phyloP scores from a whole-genome alignment of 2,329 filamentous ascomycete species.

The Xenosphaeropsis pyriputrescens region DNA sequence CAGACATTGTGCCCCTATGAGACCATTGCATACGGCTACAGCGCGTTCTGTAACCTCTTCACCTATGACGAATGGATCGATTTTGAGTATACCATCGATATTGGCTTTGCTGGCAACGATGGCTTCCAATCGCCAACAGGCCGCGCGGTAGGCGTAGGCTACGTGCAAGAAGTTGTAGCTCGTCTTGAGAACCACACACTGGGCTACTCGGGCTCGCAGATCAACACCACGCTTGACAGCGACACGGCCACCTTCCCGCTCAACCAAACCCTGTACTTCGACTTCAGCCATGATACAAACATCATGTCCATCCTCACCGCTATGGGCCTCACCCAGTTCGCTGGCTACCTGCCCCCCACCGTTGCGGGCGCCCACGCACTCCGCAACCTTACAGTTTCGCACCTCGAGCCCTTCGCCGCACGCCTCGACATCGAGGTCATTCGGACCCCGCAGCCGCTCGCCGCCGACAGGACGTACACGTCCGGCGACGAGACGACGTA shows the following conservation, averaged over 20 bases:
- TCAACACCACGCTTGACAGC: conserved; percentile 57
- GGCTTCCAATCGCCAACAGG: conserved; percentile 17
- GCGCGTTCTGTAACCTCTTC: conserved; percentile 59
- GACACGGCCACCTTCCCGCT: conserved; percentile 56
- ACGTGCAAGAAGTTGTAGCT: conserved; percentile 58
- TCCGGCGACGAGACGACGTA: conserved; percentile 46
- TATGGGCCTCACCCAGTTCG: conserved; percentile 59
- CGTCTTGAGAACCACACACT: conserved; percentile 53
- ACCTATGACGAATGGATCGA: conserved; percentile 61
- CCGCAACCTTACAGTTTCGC: conserved; percentile 49
- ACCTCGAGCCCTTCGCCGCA: conserved; percentile 58
- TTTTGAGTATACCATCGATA: conserved; percentile 58
- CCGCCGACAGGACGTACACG: conserved; percentile 30
- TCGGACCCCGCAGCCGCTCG: conserved; percentile 46
- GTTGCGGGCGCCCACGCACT: conserved; percentile 31
- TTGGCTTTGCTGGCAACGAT: conserved; percentile 42
- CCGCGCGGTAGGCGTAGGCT: conserved; percentile 59
- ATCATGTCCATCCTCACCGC: conserved; percentile 57
- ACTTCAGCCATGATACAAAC: conserved; percentile 68
- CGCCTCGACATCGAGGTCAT: conserved; percentile 65
- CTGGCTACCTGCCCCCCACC: conserved; percentile 36
- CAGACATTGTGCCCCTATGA: conserved; percentile 68
- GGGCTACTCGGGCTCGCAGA: conserved; percentile 40
- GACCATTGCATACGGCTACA: conserved; percentile 53
- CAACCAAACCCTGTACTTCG: conserved; percentile 60